Evolutionary conservation across 2,329 filamentous ascomycete genomes (phyloP).

Genomic region (Pestalotiopsis sp.): DNA sequence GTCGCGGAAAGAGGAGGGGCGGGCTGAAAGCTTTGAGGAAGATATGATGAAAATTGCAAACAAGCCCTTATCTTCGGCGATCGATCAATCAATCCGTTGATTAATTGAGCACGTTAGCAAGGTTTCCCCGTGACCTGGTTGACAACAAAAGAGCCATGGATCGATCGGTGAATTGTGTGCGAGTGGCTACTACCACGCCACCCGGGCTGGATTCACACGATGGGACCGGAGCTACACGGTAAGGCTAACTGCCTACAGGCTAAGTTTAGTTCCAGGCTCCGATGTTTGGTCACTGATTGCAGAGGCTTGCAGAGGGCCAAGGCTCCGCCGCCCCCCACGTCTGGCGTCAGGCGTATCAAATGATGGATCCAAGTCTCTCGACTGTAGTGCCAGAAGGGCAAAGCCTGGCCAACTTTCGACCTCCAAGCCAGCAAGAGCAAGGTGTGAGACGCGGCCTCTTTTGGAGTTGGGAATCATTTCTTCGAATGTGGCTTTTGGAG

Average conservation of each 20-base stretch:
- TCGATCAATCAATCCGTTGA: not conserved
- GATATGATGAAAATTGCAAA: constrained; percentile 25
- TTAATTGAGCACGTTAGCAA: not conserved
- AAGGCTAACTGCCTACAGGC: not conserved
- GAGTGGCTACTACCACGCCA: not conserved
- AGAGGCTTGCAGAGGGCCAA: no score
- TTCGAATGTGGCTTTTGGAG: not conserved
- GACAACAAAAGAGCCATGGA: not conserved
- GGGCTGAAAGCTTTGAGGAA: constrained; percentile 19
- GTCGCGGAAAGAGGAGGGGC: constrained; percentile 33
- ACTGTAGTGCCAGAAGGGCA: no score
- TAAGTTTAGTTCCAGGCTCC: not conserved
- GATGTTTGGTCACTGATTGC: not conserved
- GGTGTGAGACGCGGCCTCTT: not conserved
- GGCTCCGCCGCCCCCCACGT: no score
- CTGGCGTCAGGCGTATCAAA: no score
- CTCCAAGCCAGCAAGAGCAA: not conserved
- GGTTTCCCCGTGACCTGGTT: not conserved
- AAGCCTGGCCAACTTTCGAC: no score
- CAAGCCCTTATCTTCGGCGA: not conserved
- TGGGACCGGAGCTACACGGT: not conserved
- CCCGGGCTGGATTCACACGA: not conserved
- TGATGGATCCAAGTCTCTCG: no score
- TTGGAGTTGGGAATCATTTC: not conserved
- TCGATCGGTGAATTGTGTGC: not conserved